Evolutionary conservation across 345 rosid species (phyloP), one percentile per base, ranked within the genome.

Genomic region (Aquilaria yunnanensis): DNA sequence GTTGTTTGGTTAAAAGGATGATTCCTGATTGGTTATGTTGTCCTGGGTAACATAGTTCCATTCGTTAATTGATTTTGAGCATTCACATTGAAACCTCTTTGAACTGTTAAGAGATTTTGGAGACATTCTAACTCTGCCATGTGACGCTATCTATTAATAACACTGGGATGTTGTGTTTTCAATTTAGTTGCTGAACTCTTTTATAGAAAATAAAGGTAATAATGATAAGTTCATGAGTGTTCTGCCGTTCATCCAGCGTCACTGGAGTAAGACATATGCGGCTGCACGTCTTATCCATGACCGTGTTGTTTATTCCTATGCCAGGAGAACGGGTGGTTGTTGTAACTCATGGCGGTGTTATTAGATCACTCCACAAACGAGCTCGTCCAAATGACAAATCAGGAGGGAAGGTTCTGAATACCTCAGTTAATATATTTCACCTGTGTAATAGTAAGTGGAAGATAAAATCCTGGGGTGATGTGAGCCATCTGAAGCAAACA

Each of bases 321-420:
- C 59, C 82, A 92, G 90, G 96, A 67, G 80, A 89, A 59, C 79
- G 81, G 61, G 80, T 81, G 1, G 81, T 79, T 9, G 88, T 87
- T 30, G 91, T 89, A 51, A 77, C 85, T 69, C 96, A 87, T 68
- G 96, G 96, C 32, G 96, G 96, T 64, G 83, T 79, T 5, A 82
- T 88, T 62, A 70, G 96, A 79, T 69, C 88, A 23, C 82, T 93
- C 6, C 62, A 79, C 61, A 71, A 73, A 77, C 74, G 82, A 47
- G 92, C 92, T 72, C 71, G 85, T 81, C 90, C 95, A 56, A 80
- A 69, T 32, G 72, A 66, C 57, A 56, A 58, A 47, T 67, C 69
- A 5, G 60, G 34, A 16, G 84, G 83, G 55, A 90, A 80, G 66
- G 67, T 93, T 11, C 70, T 80, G 34, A 93, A 87, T 50, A 76